Base-by-base conservation (phyloP, 1,284 basidiomycete genomes). In the Peniophora sp. region DNA sequence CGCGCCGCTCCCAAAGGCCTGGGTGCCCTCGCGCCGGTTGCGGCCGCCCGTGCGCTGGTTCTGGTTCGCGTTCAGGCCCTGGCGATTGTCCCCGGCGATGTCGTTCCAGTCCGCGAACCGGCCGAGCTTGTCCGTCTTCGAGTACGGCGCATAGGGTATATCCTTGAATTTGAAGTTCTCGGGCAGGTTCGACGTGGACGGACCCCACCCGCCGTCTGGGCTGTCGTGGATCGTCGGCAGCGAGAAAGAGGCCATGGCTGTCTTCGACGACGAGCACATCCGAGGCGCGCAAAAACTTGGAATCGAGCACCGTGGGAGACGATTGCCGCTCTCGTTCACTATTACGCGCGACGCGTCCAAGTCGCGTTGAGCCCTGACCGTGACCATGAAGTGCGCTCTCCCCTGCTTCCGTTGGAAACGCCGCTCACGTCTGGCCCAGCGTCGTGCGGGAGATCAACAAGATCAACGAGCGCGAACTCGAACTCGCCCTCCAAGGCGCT, bases 81-180 rank as follows among this genome's bases (percentile, higher is more conserved):
- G 84, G 36, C 85, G 81, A 53, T 70, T 76, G 58, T 87, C 85
- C 47, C 75, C 66, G 24, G 85, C 77, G 24, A 79, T 66, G 65
- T 91, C 86, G 67, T 92, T 96, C 95, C 96, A 99, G 75, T 99
- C 96, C 52, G 96, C 96, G 64, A 99, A 92, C 54, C 95, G 88
- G 51, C 92, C 93, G 54, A 99, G 85, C 70, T 97, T 98, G 78
- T 99, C 96, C 51, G 91, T 88, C 82, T 98, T 98, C 69, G 93
- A 93, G 76, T 92, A 98, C 3, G 94, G 95, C 1, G 95, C 92
- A 65, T 97, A 98, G 36, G 94, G 94, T 56, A 97, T 95, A 63
- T 91, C 88, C 64, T 83, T 86, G 74, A 91, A 91, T 67, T 88
- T 87, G 75, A 88, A 90, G 55, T 86, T 80, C 37, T 83, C 73